Evolutionary conservation across 108 stramenopile genomes (phyloP).

Genomic region (Fragilariopsis cylindrus): DNA sequence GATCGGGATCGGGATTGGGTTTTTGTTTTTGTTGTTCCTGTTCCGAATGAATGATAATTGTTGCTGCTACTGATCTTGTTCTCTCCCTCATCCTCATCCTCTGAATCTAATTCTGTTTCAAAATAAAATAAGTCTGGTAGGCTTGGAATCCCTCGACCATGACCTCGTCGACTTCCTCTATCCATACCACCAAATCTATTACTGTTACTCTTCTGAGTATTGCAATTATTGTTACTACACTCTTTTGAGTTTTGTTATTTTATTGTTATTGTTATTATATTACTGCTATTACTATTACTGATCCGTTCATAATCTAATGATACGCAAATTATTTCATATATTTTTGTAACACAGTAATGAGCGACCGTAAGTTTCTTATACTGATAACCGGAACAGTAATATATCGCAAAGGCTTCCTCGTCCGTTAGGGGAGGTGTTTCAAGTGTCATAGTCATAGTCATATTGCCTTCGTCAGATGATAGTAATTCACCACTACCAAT

Average conservation of each 20-base stretch:
- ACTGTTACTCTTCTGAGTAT: not conserved
- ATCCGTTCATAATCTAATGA: slow-evolving; percentile 1
- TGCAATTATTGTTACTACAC: no score
- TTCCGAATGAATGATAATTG: not conserved
- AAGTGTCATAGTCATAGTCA: not conserved
- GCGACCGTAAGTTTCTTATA: slow-evolving; percentile 66
- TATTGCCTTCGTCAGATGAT: not conserved
- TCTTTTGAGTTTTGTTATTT: no score
- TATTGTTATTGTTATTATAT: not conserved
- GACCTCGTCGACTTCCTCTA: slow-evolving; percentile 27
- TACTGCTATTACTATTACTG: no score
- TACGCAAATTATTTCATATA: slow-evolving; percentile 61
- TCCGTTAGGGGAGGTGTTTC: slow-evolving; percentile 24
- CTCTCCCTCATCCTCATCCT: not conserved
- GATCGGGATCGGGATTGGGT: not conserved
- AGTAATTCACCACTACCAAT: not conserved
- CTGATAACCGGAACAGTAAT: slow-evolving; percentile 31
- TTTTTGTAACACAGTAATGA: slow-evolving; percentile 69
- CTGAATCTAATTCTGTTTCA: no score
- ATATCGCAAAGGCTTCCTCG: slow-evolving; percentile 59
- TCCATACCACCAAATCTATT: not conserved
- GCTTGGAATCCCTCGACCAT: slow-evolving; percentile 44
- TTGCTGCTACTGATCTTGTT: not conserved
- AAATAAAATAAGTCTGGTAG: not conserved
- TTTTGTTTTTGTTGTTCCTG: not conserved